A percentile compares a stretch with the other conserved stretches of the same genome.
phyloP scores from a whole-genome alignment of 176 grass and related monocot species.

The Lolium perenne region DNA sequence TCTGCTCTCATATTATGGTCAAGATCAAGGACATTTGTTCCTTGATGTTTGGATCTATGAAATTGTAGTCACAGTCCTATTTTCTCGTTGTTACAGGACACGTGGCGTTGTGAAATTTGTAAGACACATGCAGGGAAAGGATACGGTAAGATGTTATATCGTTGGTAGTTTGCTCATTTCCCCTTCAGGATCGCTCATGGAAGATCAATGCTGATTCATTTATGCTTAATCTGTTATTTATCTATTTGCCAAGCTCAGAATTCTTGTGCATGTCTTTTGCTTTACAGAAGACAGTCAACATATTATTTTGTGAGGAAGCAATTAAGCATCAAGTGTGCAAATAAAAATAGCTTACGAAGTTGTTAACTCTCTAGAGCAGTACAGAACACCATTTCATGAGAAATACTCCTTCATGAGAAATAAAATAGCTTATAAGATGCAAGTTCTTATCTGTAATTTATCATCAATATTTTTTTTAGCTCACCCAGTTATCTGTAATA shows the following conservation, averaged over 20 bases:
- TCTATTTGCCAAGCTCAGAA: not conserved
- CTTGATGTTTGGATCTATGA: constrained; percentile 1
- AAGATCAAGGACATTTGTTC: not conserved
- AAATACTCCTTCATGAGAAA: constrained; percentile 19
- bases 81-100: constrained; percentile 64
- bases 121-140: constrained; percentile 79
- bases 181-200: not conserved
- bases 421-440: constrained; percentile 4
- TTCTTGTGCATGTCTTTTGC: constrained; percentile 34
- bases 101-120: constrained; percentile 92
- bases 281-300: not conserved
- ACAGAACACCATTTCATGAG: not conserved
- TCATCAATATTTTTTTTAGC: constrained; percentile 24
- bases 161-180: constrained; percentile 19
- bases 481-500: too few species aligned
- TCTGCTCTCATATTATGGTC: constrained; percentile 11
- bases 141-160: constrained; percentile 67
- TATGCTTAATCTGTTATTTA: constrained; percentile 28
- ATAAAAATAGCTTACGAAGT: not conserved
- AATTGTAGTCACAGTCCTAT: constrained; percentile 31
- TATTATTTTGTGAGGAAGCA: not conserved
- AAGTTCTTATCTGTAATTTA: not conserved
- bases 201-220: not conserved
- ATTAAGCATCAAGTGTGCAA: constrained; percentile 9
- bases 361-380: constrained; percentile 17